A percentile compares a stretch with the other conserved stretches of the same genome.
phyloP scores from a whole-genome alignment of 1,139 yeast species.

The Torulaspora pretoriensis region DNA sequence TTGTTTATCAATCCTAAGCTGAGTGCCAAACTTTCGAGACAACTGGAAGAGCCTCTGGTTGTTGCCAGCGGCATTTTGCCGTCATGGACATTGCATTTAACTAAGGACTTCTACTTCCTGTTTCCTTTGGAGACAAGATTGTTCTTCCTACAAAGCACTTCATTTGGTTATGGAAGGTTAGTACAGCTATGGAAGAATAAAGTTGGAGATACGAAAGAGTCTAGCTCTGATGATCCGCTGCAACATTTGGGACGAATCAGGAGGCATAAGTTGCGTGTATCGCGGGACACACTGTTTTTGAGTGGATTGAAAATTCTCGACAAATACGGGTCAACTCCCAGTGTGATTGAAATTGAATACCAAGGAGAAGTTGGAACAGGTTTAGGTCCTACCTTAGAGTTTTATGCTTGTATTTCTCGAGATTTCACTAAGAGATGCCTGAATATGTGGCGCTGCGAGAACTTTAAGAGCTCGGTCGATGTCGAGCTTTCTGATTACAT shows the following conservation, averaged over 20 bases:
- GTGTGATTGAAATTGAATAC: constrained; percentile 81
- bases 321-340: constrained; percentile 73
- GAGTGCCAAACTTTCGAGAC: constrained; percentile 82
- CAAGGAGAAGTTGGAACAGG: constrained; percentile 96
- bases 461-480: constrained; percentile 34
- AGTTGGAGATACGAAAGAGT: constrained; percentile 43
- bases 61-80: constrained; percentile 89
- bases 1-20: constrained; percentile 73
- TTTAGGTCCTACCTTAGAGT: constrained; percentile 91
- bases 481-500: constrained; percentile 41
- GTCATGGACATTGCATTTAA: constrained; percentile 72
- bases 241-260: constrained; percentile 68
- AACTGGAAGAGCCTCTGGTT: constrained; percentile 82
- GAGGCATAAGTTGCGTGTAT: constrained; percentile 75
- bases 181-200: constrained; percentile 73
- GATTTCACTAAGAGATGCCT: constrained; percentile 60
- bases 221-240: constrained; percentile 25
- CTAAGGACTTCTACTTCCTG: constrained; percentile 71
- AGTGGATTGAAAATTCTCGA: constrained; percentile 79
- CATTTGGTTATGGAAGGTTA: constrained; percentile 85
- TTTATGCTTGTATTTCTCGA: constrained; percentile 75
- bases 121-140: constrained; percentile 82
- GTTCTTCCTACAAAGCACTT: constrained; percentile 76
- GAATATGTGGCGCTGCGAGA: constrained; percentile 61
- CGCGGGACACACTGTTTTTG: constrained; percentile 65